Conservation (phyloP, 2,329 filamentous ascomycete genomes). For the Stachybotrys elegans region DNA sequence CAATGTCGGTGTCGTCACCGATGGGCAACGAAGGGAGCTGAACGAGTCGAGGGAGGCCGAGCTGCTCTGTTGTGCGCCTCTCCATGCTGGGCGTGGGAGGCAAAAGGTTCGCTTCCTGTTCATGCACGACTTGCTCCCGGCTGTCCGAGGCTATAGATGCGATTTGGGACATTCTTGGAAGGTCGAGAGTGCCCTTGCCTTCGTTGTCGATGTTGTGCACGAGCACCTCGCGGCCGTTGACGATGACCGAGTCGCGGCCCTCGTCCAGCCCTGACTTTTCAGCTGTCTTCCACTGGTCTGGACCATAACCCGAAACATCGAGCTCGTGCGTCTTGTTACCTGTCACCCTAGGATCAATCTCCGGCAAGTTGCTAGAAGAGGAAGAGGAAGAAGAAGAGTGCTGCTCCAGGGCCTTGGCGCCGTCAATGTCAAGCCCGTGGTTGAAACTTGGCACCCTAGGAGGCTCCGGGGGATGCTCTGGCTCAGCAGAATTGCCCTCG, state of each 20-base stretch:
- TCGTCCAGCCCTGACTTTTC: constrained; percentile 54
- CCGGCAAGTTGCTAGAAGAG: constrained; percentile 13
- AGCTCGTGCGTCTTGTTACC: constrained; percentile 59
- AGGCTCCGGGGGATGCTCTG: constrained; percentile 18
- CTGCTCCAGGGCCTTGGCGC: constrained; percentile 44
- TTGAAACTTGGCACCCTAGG: constrained; percentile 57
- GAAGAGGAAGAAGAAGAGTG: constrained; percentile 5
- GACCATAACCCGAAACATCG: constrained; percentile 74
- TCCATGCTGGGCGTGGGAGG: constrained; percentile 55
- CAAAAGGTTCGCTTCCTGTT: constrained; percentile 39
- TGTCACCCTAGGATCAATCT: constrained; percentile 37
- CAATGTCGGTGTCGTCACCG: constrained; percentile 76
- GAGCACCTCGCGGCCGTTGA: constrained; percentile 67
- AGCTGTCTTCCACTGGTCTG: constrained; percentile 68
- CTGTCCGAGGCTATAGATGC: constrained; percentile 20
- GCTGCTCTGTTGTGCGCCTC: constrained; percentile 58
- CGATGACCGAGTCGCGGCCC: constrained; percentile 66
- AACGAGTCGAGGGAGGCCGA: constrained; percentile 63
- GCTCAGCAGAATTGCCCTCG: constrained; percentile 12
- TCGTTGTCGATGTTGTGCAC: constrained; percentile 58
- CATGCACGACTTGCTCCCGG: constrained; percentile 22
- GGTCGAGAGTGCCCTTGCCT: constrained; percentile 53
- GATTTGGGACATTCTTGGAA: constrained; percentile 27
- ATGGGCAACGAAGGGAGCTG: constrained; percentile 67
- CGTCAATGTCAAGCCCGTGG: constrained; percentile 47